Base-by-base conservation (phyloP, 345 rosid genomes). In the Eucalyptus erythrocorys region DNA sequence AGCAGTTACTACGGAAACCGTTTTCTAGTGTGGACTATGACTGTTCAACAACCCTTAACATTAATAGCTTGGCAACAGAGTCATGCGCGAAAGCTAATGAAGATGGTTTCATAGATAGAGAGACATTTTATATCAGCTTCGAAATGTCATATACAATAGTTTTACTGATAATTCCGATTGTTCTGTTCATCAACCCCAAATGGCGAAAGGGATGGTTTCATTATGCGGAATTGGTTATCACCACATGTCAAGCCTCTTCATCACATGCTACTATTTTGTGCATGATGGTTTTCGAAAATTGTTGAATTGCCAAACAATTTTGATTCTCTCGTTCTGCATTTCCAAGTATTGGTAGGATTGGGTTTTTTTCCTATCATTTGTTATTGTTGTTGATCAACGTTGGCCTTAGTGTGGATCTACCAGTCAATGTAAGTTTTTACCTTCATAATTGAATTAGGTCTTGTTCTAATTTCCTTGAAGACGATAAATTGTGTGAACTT, bases 1-100 rank as follows among this genome's bases (percentile, higher is more conserved):
- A 61, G 71, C 3, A n/a, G 0, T n/a, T 61, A 61, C 71, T 6
- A 61, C 0, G 1, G 0, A 3, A 30, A 61, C 37, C 0, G 13
- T 61, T 0, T 30, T 61, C 10, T 30, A 14, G 34, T 13, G 71
- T 61, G 71, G 37, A 61, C 37, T 0, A 61, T 30, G 15, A 61
- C 1, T 30, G 0, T n/a, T 61, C 0, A n/a, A 6, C 71, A 30
- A 61, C 16, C 37, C 30, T 61, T 64, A 64, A 30, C 37, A 15
- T 30, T 30, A 30, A 27, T 64, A 30, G 10, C 19, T n/a, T 10
- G 1, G 3, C 34, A 27, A 27, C 1, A 61, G 0, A 13, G 0
- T n/a, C 10, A n/a, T 64, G 71, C 4, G 0, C 4, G 1, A 61
- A 61, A 27, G 34, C 68, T 27, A 61, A 61, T 27, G 68, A 59